A percentile compares a stretch with the other conserved stretches of the same genome.
Evolutionary conservation across 1,139 yeast genomes (phyloP).

Genomic region (Geotrichum carabidarum): DNA sequence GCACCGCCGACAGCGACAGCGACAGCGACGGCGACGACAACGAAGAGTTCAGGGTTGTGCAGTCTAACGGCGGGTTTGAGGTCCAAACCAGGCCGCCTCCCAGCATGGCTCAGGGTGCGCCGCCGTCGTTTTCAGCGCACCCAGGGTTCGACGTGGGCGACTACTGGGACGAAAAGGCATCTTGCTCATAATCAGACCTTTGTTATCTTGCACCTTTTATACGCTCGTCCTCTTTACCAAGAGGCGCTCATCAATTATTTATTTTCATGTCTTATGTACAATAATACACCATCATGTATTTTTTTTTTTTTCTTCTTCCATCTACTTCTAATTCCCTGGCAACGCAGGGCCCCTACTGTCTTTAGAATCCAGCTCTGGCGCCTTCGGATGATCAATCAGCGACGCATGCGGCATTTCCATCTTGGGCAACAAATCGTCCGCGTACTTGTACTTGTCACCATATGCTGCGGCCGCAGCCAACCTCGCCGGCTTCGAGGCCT

Average conservation of each 20-base stretch:
- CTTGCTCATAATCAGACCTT: too few species aligned
- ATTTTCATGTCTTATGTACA: not conserved
- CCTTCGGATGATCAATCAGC: constrained; percentile 24
- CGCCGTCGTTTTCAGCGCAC: constrained; percentile 23
- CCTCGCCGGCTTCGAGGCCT: constrained; percentile 13
- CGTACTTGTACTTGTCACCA: constrained; percentile 25
- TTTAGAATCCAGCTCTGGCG: constrained; percentile 11
- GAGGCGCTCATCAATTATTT: not conserved
- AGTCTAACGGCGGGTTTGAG: constrained; percentile 1
- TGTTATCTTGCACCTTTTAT: too few species aligned
- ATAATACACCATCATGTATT: not conserved
- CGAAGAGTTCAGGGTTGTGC: constrained; percentile 7
- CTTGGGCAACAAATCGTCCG: constrained; percentile 27
- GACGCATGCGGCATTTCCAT: constrained; percentile 31
- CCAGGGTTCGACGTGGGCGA: constrained; percentile 35
- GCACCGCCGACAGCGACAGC: not conserved
- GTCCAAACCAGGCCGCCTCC: not conserved
- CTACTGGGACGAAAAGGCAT: constrained; percentile 33
- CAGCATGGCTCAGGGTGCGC: not conserved
- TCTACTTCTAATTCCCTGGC: not conserved
- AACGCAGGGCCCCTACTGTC: not conserved
- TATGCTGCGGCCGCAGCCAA: constrained; percentile 14
- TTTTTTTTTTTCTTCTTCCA: not conserved
- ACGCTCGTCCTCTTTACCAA: too few species aligned
- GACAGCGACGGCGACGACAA: constrained; percentile 17